Evolutionary conservation across 2,329 filamentous ascomycete genomes (phyloP).

Genomic region (Ophiostoma ips): DNA sequence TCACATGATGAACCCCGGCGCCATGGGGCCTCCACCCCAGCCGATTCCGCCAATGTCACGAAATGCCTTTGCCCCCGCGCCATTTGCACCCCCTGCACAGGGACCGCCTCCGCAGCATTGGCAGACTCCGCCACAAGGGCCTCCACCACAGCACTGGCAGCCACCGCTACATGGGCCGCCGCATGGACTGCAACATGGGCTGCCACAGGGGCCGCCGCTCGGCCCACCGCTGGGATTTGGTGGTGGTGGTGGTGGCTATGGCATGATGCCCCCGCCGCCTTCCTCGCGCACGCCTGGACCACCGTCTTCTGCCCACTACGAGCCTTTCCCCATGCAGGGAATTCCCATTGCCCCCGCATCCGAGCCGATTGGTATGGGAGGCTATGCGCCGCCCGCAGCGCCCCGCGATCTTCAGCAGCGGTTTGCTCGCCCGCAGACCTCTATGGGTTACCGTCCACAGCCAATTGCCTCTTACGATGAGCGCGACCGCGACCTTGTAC

Average conservation of each 20-base stretch:
- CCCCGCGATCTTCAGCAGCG: slow-evolving; percentile 12
- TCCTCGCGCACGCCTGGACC: not conserved
- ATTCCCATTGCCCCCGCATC: not conserved
- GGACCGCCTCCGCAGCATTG: not conserved
- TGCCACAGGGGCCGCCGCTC: not conserved
- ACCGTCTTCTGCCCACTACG: not conserved
- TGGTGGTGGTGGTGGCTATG: not conserved
- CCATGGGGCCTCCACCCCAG: not conserved
- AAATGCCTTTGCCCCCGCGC: not conserved
- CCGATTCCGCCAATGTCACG: not conserved
- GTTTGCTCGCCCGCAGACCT: slow-evolving; percentile 23
- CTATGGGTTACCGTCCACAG: slow-evolving; percentile 23
- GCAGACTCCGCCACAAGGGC: not conserved
- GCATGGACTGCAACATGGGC: not conserved
- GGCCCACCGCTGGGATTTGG: not conserved
- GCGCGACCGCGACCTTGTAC: not conserved
- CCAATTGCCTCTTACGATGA: slow-evolving; percentile 17
- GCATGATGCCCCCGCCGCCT: slow-evolving; percentile 5
- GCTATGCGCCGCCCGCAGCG: not conserved
- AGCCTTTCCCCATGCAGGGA: not conserved
- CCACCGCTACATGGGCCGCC: not conserved
- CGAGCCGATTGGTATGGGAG: not conserved
- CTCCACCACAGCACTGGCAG: slow-evolving; percentile 3
- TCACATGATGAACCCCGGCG: slow-evolving; percentile 18
- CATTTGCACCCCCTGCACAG: slow-evolving; percentile 5